Evolutionary conservation across 306 rosid genomes (phyloP).

Genomic region (Rosa chinensis): DNA sequence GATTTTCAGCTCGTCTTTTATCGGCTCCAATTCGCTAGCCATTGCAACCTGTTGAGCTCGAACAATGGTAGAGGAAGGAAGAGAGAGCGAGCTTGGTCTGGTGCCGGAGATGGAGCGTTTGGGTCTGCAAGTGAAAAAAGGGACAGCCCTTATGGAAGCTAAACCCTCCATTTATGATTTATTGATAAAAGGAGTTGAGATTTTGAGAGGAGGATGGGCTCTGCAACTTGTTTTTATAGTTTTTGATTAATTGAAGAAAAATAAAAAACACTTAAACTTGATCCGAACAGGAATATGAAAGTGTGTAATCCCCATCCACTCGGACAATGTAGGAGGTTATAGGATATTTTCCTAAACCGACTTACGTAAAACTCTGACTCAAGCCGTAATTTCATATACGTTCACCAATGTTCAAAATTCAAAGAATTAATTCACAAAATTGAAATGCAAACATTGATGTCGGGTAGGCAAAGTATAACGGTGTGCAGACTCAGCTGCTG

Average conservation of each 20-base stretch:
- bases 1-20: slow-evolving; percentile 44
- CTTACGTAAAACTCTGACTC: background rate
- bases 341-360: background rate
- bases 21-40: slow-evolving; percentile 38
- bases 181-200: too few species aligned
- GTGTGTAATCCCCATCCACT: background rate
- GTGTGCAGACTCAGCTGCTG: too few species aligned
- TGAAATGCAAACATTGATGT: too few species aligned
- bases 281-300: too few species aligned
- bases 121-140: slow-evolving; percentile 40
- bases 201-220: too few species aligned
- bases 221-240: too few species aligned
- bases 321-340: too few species aligned
- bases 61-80: slow-evolving; percentile 13
- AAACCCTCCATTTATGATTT: slow-evolving; percentile 45
- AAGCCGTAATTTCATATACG: background rate
- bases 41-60: slow-evolving; percentile 47
- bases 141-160: slow-evolving; percentile 37
- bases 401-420: too few species aligned
- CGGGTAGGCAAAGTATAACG: too few species aligned
- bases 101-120: slow-evolving; percentile 26
- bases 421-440: too few species aligned
- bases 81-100: slow-evolving; percentile 31
- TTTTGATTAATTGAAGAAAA: too few species aligned
- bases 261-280: too few species aligned